Evolutionary conservation across 306 rosid species (phyloP).

Genomic region (Delonix regia): DNA sequence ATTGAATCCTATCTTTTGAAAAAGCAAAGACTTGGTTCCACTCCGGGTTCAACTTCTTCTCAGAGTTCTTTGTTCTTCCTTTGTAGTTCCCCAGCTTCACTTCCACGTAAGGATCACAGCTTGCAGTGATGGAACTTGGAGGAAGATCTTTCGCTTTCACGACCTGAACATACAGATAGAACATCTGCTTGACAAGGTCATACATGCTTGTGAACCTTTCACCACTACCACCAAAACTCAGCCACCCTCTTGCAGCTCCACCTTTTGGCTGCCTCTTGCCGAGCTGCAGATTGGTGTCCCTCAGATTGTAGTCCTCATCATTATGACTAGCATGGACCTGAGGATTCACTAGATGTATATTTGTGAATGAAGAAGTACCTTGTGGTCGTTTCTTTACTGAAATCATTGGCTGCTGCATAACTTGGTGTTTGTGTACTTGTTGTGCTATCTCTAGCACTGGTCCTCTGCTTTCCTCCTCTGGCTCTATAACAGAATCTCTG

Average conservation of each 20-base stretch:
- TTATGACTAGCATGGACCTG: slow-evolving; percentile 39
- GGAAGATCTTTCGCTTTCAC: slow-evolving; percentile 81
- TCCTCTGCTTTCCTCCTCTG: slow-evolving; percentile 38
- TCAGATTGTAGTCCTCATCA: slow-evolving; percentile 18
- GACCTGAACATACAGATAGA: slow-evolving; percentile 70
- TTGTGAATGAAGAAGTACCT: slow-evolving; percentile 49
- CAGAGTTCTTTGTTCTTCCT: slow-evolving; percentile 76
- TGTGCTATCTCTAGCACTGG: slow-evolving; percentile 31
- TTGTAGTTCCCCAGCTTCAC: slow-evolving; percentile 85
- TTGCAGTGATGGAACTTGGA: slow-evolving; percentile 62
- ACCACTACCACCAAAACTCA: slow-evolving; percentile 33
- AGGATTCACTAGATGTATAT: slow-evolving; percentile 35
- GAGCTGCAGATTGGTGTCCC: slow-evolving; percentile 55
- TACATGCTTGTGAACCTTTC: slow-evolving; percentile 65
- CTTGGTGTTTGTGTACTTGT: slow-evolving; percentile 52
- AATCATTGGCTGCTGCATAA: slow-evolving; percentile 48
- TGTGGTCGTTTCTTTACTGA: slow-evolving; percentile 52
- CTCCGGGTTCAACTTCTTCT: slow-evolving; percentile 72
- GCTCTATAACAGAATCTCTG: slow-evolving; percentile 31
- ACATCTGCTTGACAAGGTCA: slow-evolving; percentile 87
- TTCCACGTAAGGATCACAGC: slow-evolving; percentile 83
- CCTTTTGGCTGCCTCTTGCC: slow-evolving; percentile 69
- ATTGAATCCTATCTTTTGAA: slow-evolving; percentile 79
- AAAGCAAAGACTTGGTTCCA: slow-evolving; percentile 90
- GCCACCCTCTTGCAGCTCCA: slow-evolving; percentile 57